Conservation (phyloP, 2,329 filamentous ascomycete species). For the Pseudogymnoascus sp. region DNA sequence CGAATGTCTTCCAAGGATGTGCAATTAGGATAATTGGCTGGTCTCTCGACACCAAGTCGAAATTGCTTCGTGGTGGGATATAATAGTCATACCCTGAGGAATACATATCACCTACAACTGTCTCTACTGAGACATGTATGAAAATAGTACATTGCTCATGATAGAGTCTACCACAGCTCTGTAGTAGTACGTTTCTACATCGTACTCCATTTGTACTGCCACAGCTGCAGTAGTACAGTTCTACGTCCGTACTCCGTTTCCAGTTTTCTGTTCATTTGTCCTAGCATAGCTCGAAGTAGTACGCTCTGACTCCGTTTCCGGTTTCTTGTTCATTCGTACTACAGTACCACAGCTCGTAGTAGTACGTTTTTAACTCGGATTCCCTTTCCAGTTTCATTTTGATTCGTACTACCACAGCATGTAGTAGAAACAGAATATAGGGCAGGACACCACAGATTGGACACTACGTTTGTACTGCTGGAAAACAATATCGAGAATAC, state of each 20-base stretch:
- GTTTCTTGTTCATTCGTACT: not conserved
- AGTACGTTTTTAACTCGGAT: not conserved
- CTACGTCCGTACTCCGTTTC: not conserved
- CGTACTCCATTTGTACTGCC: not conserved
- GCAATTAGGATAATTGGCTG: not conserved
- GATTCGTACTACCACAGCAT: too few species aligned
- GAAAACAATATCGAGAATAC: too few species aligned
- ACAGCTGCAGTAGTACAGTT: constrained; percentile 24
- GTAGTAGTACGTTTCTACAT: not conserved
- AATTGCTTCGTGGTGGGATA: not conserved
- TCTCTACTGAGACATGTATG: not conserved
- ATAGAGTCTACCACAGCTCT: not conserved
- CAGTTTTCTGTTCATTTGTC: not conserved
- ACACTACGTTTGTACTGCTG: too few species aligned
- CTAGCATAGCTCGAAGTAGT: not conserved
- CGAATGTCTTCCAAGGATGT: too few species aligned
- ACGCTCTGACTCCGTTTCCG: not conserved
- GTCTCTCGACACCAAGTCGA: not conserved
- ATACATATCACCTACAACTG: not conserved
- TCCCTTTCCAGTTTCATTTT: not conserved
- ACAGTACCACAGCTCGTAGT: not conserved
- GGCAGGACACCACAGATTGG: too few species aligned
- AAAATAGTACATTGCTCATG: not conserved
- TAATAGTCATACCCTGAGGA: not conserved
- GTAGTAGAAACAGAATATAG: too few species aligned